phyloP scores from a whole-genome alignment of 2,329 filamentous ascomycete species.

The Talaromyces islandicus region DNA sequence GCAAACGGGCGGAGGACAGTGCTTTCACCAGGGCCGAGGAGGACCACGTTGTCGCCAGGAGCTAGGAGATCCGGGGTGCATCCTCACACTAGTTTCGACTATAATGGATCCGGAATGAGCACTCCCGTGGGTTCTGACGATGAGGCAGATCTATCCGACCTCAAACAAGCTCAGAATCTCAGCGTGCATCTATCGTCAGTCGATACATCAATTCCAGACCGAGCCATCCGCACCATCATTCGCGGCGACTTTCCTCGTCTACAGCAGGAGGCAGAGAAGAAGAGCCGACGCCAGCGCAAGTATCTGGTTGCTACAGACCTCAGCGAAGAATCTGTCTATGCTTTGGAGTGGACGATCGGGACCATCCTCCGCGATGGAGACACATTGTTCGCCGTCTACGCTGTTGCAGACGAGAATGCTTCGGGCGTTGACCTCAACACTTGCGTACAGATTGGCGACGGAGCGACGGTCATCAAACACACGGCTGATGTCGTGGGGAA shows the following conservation, averaged over 20 bases:
- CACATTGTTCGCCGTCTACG: constrained; percentile 87
- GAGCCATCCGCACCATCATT: constrained; percentile 83
- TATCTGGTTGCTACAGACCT: constrained; percentile 95
- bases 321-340: constrained; percentile 89
- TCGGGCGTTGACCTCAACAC: constrained; percentile 27
- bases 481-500: constrained; percentile 62
- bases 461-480: constrained; percentile 68
- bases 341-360: constrained; percentile 94
- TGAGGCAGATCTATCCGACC: constrained; percentile 76
- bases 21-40: constrained; percentile 29
- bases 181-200: constrained; percentile 75
- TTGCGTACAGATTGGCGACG: constrained; percentile 60
- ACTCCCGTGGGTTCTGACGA: constrained; percentile 75
- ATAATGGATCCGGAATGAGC: constrained; percentile 52
- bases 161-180: constrained; percentile 81
- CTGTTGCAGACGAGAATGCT: constrained; percentile 74
- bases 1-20: constrained; percentile 53
- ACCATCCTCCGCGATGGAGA: constrained; percentile 92
- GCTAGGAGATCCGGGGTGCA: constrained; percentile 55
- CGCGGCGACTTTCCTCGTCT: constrained; percentile 74
- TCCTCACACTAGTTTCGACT: constrained; percentile 78
- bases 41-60: neutral
- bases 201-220: constrained; percentile 65
- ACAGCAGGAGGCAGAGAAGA: constrained; percentile 70
- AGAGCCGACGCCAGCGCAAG: constrained; percentile 72